Percentiles rank a stretch among this genome's conserved stretches.
Evolutionary conservation across 192 early-diverging fungal genomes (phyloP).

Genomic region (Kickxella alabastrina): DNA sequence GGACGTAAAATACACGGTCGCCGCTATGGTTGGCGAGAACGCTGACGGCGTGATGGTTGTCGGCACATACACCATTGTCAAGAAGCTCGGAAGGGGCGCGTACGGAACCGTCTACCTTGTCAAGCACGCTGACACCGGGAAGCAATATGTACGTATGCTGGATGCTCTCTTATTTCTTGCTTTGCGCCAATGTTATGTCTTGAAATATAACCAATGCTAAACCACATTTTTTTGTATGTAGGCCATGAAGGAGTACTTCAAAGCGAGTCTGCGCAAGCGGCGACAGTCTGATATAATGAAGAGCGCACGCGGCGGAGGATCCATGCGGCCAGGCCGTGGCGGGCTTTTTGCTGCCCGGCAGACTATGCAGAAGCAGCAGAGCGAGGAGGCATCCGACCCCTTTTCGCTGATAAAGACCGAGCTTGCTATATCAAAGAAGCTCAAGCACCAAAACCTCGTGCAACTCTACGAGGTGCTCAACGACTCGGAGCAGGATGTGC

Average conservation of each 20-base stretch:
- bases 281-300: slow-evolving; percentile 55
- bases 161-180: no score
- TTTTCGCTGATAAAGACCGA: slow-evolving; percentile 84
- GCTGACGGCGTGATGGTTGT: slow-evolving; percentile 68
- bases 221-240: slow-evolving; percentile 15
- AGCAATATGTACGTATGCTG: slow-evolving; percentile 54
- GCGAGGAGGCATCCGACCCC: slow-evolving; percentile 57
- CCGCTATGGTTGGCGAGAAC: slow-evolving; percentile 68
- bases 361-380: slow-evolving; percentile 19
- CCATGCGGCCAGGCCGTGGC: slow-evolving; percentile 54
- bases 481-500: slow-evolving; percentile 75
- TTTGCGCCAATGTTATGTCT: no score
- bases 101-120: slow-evolving; percentile 87
- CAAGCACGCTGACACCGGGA: slow-evolving; percentile 52
- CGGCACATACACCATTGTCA: slow-evolving; percentile 77
- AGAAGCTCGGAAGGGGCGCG: slow-evolving; percentile 78
- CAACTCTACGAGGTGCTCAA: slow-evolving; percentile 91
- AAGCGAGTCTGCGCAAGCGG: slow-evolving; percentile 73
- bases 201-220: no score
- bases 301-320: slow-evolving; percentile 36
- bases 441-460: slow-evolving; percentile 84
- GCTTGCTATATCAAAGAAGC: slow-evolving; percentile 92
- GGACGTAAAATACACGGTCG: slow-evolving; percentile 44
- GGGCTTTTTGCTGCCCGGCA: slow-evolving; percentile 39
- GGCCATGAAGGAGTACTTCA: slow-evolving; percentile 94